Conservation (phyloP, 495 filamentous ascomycete species). For the Annulohypoxylon stygium region DNA sequence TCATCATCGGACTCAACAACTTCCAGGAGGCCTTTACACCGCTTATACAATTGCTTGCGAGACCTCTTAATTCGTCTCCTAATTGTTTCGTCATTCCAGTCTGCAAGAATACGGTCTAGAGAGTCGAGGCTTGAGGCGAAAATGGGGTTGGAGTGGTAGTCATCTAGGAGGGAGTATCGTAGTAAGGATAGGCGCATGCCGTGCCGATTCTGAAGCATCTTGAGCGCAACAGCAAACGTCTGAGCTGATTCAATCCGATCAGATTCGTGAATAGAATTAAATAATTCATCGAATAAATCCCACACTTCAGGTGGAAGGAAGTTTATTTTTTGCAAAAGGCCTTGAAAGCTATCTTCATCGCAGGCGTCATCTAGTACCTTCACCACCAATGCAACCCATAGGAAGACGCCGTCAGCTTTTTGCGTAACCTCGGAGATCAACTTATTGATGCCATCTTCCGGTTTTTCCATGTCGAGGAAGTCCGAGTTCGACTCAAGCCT, state of each 20-base stretch:
- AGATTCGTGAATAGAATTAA: background rate
- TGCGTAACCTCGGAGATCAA: background rate
- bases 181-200: background rate
- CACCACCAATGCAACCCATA: conserved; percentile 13
- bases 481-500: conserved; percentile 2
- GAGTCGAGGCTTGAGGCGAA: background rate
- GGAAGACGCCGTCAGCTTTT: background rate
- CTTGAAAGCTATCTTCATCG: conserved; percentile 8
- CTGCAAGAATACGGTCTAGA: background rate
- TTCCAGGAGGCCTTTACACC: conserved; percentile 10
- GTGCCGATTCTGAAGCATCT: background rate
- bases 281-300: conserved; percentile 1
- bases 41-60: conserved; percentile 10
- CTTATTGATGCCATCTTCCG: background rate
- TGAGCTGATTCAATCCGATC: conserved; percentile 7
- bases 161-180: conserved; percentile 9
- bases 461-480: background rate
- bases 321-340: background rate
- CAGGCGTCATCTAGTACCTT: conserved; percentile 14
- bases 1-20: background rate
- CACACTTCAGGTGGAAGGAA: conserved; percentile 9
- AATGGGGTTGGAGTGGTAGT: conserved; percentile 8
- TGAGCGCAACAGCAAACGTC: conserved; percentile 6
- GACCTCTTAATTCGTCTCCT: background rate
- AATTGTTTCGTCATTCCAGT: background rate